These are phyloP conservation scores for Trichoderma brevicompactum DNA, from an alignment of 2,329 filamentous ascomycete genomes.

Conservation along the genomic window DNA sequence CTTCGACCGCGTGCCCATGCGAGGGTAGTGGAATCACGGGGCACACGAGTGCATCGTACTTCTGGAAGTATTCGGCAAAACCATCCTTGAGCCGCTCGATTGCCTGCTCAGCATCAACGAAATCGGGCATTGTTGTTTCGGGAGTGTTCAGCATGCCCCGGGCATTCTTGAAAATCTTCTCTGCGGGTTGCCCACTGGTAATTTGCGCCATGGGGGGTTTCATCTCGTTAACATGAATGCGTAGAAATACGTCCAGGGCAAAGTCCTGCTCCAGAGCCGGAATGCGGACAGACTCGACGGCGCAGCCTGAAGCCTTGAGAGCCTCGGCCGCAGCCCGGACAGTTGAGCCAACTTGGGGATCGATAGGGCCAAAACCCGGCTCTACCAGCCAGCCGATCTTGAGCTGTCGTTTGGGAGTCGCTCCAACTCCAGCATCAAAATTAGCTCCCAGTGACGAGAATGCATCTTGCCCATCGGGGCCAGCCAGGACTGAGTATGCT, in stretches of 20 bases:
- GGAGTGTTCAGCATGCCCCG: constrained; percentile 10
- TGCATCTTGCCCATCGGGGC: constrained; percentile 10
- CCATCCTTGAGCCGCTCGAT: background rate
- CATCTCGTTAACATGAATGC: constrained; percentile 8
- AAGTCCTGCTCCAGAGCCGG: constrained; percentile 3
- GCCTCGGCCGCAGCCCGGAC: constrained; percentile 6
- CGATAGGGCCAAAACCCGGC: constrained; percentile 4
- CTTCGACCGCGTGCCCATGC: too few species aligned
- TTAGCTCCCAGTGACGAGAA: constrained; percentile 7
- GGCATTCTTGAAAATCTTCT: constrained; percentile 16
- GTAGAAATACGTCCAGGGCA: constrained; percentile 10
- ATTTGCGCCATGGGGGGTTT: constrained; percentile 1
- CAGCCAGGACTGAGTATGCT: constrained; percentile 3
- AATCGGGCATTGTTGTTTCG: constrained; percentile 3
- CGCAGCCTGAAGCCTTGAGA: constrained; percentile 10
- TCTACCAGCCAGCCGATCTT: constrained; percentile 14
- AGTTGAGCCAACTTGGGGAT: constrained; percentile 1
- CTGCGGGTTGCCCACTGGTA: constrained; percentile 1
- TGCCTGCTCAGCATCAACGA: constrained; percentile 11
- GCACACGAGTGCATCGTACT: too few species aligned
- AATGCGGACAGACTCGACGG: constrained; percentile 8
- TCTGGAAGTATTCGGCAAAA: too few species aligned
- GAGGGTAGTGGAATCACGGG: too few species aligned
- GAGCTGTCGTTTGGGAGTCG: constrained; percentile 3
- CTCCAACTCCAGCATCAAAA: constrained; percentile 6